Conservation (phyloP, 78 protist genomes). For the Monosiga brevicollis region DNA sequence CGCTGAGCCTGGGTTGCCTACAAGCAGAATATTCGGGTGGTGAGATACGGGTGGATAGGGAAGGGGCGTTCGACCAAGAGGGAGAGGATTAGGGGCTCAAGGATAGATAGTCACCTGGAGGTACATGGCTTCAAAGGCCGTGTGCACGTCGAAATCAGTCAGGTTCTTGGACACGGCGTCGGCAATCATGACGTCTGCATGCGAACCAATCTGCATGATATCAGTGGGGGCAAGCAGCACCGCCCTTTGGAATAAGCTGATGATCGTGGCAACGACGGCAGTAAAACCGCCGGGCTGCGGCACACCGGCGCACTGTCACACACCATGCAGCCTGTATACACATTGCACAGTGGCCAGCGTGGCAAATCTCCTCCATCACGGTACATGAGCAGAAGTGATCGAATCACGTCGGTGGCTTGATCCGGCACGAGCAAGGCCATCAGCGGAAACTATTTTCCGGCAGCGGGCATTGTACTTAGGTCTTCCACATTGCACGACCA, state of each 20-base stretch:
- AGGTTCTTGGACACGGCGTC: neutral
- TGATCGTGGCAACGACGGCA: too few relatives aligned
- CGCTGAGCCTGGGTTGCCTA: too few relatives aligned
- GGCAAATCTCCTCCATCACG: conserved; percentile 7
- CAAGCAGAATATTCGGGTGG: too few relatives aligned
- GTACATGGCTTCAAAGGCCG: neutral
- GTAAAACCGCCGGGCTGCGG: too few relatives aligned
- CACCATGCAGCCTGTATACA: conserved; percentile 13
- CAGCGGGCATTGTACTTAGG: too few relatives aligned
- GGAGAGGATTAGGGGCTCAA: too few relatives aligned
- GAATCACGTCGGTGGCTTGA: neutral
- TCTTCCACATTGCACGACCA: too few relatives aligned
- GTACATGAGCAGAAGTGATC: conserved; percentile 5
- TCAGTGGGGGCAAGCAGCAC: too few relatives aligned
- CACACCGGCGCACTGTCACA: too few relatives aligned
- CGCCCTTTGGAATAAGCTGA: too few relatives aligned
- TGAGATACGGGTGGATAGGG: too few relatives aligned
- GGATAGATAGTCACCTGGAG: neutral
- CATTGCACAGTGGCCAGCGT: conserved; percentile 24
- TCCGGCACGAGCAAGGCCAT: conserved; percentile 3
- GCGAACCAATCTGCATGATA: conserved; percentile 3
- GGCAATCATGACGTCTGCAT: neutral
- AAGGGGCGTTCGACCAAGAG: too few relatives aligned
- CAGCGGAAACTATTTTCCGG: neutral
- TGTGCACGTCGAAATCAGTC: neutral